Evolutionary conservation across 495 filamentous ascomycete species (phyloP), one percentile per base, ranked within the genome.

Genomic region (Rhypophila decipiens): DNA sequence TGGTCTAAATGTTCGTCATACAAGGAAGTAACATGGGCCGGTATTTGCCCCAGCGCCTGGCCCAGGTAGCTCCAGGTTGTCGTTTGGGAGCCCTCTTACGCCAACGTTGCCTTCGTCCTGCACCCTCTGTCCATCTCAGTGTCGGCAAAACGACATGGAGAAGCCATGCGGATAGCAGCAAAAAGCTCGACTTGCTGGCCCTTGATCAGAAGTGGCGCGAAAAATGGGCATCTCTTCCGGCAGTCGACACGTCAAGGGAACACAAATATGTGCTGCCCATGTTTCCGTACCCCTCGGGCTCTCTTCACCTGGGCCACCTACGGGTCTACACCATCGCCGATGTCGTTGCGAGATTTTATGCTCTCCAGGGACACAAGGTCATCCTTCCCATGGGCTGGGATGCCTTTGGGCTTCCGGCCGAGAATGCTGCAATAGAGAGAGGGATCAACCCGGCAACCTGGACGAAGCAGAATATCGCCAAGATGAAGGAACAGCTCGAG

Each of bases 381-480:
- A 61, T 94, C 19, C 78, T 93, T 42, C 89, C 89, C 22, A 94
- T 95, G 80, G 89, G 88, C 2, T 95, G 89, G 89, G 89, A 95
- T 73, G 88, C 87, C 17, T 94, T 95, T 61, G 89, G 89, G 2
- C 69, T 95, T 35, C 89, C 89, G 8, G 89, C 89, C 29, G 89
- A 95, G 68, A 95, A 95, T 68, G 89, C 89, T 15, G 89, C 89
- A n/a, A 90, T 95, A 49, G 87, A 94, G 67, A 70, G 84, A 42
- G 86, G 87, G 29, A 72, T 91, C 49, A 77, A 88, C 64, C 87
- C 89, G 5, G 83, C 78, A 11, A 69, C 67, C 0, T 95, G 89
- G 89, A 95, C 89, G 17, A 74, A 71, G 56, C 60, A 73, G 39
- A 95, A 95, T 62, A 94, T 95, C 43, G 65, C 68, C 10, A 78